phyloP scores from a whole-genome alignment of 2,329 filamentous ascomycete genomes.

The Monilinia laxa region DNA sequence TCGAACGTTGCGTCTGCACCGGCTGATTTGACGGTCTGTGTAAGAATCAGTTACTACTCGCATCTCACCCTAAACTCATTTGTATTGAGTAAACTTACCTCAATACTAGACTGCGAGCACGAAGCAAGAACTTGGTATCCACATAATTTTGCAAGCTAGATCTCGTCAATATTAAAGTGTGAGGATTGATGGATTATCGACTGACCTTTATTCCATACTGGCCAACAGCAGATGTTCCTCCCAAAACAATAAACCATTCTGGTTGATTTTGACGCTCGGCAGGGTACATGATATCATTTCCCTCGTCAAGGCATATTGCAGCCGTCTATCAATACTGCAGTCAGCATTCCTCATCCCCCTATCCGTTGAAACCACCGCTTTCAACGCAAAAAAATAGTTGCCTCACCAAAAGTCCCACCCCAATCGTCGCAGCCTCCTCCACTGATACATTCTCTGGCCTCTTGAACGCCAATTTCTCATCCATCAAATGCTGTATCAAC shows the following conservation, averaged over 20 bases:
- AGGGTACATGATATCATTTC: slow-evolving; percentile 13
- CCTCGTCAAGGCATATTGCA: slow-evolving; percentile 9
- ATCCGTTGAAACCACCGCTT: background rate
- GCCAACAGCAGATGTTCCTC: slow-evolving; percentile 42
- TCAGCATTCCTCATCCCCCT: background rate
- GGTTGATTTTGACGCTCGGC: slow-evolving; percentile 27
- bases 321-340: slow-evolving; percentile 6
- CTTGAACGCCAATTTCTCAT: slow-evolving; percentile 42
- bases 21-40: slow-evolving; percentile 36
- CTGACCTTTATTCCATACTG: slow-evolving; percentile 40
- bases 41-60: background rate
- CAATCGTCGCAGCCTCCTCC: slow-evolving; percentile 42
- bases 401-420: slow-evolving; percentile 42
- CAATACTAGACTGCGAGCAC: slow-evolving; percentile 36
- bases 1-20: slow-evolving; percentile 42
- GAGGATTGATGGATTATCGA: background rate
- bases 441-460: slow-evolving; percentile 34
- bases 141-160: slow-evolving; percentile 41
- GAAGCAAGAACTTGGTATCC: slow-evolving; percentile 44
- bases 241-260: slow-evolving; percentile 44
- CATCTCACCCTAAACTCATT: too few species aligned
- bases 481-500: slow-evolving; percentile 38
- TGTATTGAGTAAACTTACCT: background rate
- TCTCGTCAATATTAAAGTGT: background rate
- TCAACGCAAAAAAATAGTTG: background rate